Base-by-base conservation (phyloP, 2,329 filamentous ascomycete genomes). In the Xylariaceae sp. region DNA sequence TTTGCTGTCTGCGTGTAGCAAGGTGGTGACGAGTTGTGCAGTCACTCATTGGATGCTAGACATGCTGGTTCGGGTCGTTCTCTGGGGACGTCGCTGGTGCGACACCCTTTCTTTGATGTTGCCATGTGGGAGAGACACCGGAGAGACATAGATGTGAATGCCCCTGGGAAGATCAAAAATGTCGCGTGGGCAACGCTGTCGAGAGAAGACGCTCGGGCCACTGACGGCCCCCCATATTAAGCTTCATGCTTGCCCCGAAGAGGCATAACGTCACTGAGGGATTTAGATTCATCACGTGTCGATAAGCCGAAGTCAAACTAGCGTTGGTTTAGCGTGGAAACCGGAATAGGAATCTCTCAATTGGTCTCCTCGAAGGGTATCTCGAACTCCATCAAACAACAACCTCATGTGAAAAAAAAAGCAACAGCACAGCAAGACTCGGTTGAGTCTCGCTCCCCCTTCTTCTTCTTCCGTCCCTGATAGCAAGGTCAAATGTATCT, bases 321-420 rank as follows among this genome's bases (percentile, higher is more conserved):
- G 17, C 8, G 15, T 60, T 60, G 56, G 56, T 45, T 56, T 58
- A 57, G 61, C 39, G 56, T 58, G 35, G 52, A 45, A 56, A 56
- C 56, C 37, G 37, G 37, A 37, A 51, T 18, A 39, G 51, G 55
- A 56, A 64, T 53, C 47, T 56, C 51, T 62, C 35, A 60, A 61
- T 60, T 57, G 13, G 52, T 50, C 62, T 65, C n/a, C 13, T 45
- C 61, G 60, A 63, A 61, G 68, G 68, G 67, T 69, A 69, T 70
- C 62, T 62, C 58, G 60, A 62, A 62, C 66, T 64, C 59, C 64
- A 64, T 66, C 63, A 65, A 67, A 63, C 64, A 61, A 63, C 60
- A 41, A 41, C 37, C 8, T 10, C 37, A 41, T 61, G 60, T 59
- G 57, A 48, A 53, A 55, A 44, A 48, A 53, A 11, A 48, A 45